These are phyloP conservation scores for Opeltia flavorubescens DNA, from an alignment of 495 filamentous ascomycete genomes.

Conservation along the genomic window DNA sequence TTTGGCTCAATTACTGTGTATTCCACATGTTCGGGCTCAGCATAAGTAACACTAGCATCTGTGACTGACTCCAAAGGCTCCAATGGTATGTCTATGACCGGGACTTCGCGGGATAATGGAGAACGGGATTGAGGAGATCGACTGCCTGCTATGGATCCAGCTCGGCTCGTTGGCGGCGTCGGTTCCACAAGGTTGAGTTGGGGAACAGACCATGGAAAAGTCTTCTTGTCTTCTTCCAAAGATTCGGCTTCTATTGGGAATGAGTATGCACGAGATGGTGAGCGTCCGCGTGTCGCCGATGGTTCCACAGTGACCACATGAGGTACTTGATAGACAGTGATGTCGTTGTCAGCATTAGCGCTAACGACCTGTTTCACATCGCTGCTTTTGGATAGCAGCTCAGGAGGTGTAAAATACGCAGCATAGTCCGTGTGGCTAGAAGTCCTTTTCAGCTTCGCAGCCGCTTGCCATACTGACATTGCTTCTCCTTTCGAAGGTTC, in stretches of 20 bases:
- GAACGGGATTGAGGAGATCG: constrained; percentile 10
- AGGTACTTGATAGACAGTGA: constrained; percentile 8
- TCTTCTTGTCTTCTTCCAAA: constrained; percentile 12
- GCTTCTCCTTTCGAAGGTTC: constrained; percentile 12
- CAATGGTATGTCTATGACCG: neutral
- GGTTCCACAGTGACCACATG: constrained; percentile 17
- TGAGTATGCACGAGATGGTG: constrained; percentile 12
- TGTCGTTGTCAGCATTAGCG: constrained; percentile 13
- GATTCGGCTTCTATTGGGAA: constrained; percentile 14
- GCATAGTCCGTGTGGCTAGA: constrained; percentile 16
- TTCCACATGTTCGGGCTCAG: neutral
- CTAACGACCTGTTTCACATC: constrained; percentile 4
- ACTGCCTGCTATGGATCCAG: constrained; percentile 7
- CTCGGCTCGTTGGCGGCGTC: constrained; percentile 35
- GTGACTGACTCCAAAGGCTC: neutral
- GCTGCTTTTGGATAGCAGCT: constrained; percentile 12
- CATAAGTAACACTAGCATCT: neutral
- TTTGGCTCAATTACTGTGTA: neutral
- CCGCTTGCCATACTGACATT: constrained; percentile 15
- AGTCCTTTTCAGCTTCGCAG: constrained; percentile 12
- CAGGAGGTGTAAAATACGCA: constrained; percentile 16
- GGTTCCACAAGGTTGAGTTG: constrained; percentile 33
- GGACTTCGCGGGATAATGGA: neutral
- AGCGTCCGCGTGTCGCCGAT: constrained; percentile 3
- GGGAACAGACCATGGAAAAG: constrained; percentile 36